phyloP scores from a whole-genome alignment of 1,284 basidiomycete genomes.

The Puccinia hordei region DNA sequence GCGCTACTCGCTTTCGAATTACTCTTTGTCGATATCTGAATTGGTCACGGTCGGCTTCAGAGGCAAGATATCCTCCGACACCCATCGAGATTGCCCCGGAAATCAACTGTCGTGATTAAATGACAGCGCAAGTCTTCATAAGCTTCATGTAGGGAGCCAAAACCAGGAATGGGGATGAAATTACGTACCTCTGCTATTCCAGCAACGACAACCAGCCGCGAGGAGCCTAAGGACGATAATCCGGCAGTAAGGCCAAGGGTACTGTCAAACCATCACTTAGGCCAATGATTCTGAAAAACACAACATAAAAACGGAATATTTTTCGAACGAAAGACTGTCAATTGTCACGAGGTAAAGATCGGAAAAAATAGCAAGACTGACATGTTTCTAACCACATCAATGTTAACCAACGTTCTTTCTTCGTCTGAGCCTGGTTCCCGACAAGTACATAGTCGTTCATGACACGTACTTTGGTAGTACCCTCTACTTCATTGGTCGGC shows the following conservation, averaged over 20 bases:
- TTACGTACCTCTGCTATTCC: conserved; percentile 74
- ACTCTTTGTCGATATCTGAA: conserved; percentile 53
- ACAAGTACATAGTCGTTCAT: background rate
- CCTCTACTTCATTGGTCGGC: background rate
- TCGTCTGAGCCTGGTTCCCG: conserved; percentile 62
- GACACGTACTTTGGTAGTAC: background rate
- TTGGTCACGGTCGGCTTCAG: conserved; percentile 91
- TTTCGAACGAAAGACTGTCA: background rate
- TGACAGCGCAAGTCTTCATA: conserved; percentile 57
- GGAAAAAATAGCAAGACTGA: conserved; percentile 59
- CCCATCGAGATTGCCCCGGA: conserved; percentile 68
- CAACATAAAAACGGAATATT: conserved; percentile 8
- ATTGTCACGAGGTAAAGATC: background rate
- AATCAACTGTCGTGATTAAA: conserved; percentile 77
- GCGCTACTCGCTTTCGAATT: conserved; percentile 72
- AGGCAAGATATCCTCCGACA: conserved; percentile 93
- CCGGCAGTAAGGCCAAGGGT: conserved; percentile 73
- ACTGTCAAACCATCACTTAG: conserved; percentile 94
- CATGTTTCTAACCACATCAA: conserved; percentile 81
- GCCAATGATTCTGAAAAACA: conserved; percentile 74
- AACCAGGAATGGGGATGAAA: background rate
- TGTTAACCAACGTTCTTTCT: conserved; percentile 75
- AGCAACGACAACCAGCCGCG: conserved; percentile 82
- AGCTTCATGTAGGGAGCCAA: conserved; percentile 70
- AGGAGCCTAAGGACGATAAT: conserved; percentile 84